These are phyloP conservation scores for Epichloe sibirici DNA, from an alignment of 2,329 filamentous ascomycete genomes.

Conservation along the genomic window DNA sequence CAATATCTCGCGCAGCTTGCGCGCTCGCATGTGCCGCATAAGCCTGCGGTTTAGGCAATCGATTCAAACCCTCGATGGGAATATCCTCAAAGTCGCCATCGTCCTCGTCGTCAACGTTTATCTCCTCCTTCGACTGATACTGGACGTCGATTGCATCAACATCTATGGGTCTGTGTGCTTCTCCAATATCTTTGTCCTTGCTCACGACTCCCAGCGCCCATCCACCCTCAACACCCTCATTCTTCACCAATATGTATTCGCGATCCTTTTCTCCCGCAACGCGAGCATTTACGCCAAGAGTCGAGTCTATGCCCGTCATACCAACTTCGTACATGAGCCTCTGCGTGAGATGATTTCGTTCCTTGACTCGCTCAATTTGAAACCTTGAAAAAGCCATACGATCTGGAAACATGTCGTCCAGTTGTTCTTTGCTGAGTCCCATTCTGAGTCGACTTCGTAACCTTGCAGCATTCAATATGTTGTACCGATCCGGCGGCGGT, in stretches of 20 bases:
- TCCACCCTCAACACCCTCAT: constrained; percentile 86
- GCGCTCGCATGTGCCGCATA: constrained; percentile 11
- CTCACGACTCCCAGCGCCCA: constrained; percentile 94
- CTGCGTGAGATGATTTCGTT: constrained; percentile 90
- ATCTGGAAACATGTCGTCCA: constrained; percentile 94
- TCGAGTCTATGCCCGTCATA: constrained; percentile 66
- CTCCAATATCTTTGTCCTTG: constrained; percentile 66
- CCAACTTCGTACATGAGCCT: constrained; percentile 88
- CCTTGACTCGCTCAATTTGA: constrained; percentile 85
- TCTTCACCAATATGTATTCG: constrained; percentile 94
- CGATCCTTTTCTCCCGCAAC: constrained; percentile 77
- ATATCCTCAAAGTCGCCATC: constrained; percentile 82
- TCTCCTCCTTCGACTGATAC: constrained; percentile 45
- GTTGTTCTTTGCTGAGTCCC: constrained; percentile 91
- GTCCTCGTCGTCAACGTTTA: constrained; percentile 58
- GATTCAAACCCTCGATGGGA: constrained; percentile 78
- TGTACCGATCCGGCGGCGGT: constrained; percentile 84
- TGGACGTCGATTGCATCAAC: constrained; percentile 57
- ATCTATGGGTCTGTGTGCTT: constrained; percentile 81
- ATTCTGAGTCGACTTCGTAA: constrained; percentile 80
- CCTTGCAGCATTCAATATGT: constrained; percentile 89
- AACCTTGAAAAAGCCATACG: constrained; percentile 95
- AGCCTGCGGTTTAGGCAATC: constrained; percentile 50
- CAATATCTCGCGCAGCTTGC: constrained; percentile 15
- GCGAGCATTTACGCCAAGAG: constrained; percentile 51